Percentiles rank a stretch among this genome's conserved stretches.
Evolutionary conservation across 2,329 filamentous ascomycete genomes (phyloP).

Genomic region (Xylaria arbuscula): DNA sequence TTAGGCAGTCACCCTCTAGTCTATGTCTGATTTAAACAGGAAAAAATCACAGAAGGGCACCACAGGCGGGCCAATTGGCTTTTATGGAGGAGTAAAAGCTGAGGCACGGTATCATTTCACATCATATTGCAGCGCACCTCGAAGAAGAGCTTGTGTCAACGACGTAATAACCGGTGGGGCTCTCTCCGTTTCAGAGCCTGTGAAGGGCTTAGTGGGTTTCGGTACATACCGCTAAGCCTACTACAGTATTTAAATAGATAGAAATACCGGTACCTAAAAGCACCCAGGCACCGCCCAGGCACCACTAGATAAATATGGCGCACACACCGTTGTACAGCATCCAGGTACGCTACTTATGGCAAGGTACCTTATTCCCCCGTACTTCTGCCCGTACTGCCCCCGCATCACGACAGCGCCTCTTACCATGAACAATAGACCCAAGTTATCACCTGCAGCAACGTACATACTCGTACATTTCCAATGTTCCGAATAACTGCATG

Average conservation of each 20-base stretch:
- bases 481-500: too few relatives aligned
- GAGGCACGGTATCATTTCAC: not conserved
- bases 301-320: too few relatives aligned
- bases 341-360: too few relatives aligned
- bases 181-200: not conserved
- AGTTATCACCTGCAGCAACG: too few relatives aligned
- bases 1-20: not conserved
- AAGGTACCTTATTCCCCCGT: not conserved
- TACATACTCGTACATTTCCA: too few relatives aligned
- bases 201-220: not conserved
- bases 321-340: not conserved
- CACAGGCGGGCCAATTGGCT: too few relatives aligned
- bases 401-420: not conserved
- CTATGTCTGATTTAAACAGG: not conserved
- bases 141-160: slow-evolving; percentile 28
- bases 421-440: not conserved
- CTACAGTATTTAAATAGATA: not conserved
- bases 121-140: not conserved
- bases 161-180: slow-evolving; percentile 36
- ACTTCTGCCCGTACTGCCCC: too few relatives aligned
- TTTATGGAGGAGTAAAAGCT: too few relatives aligned
- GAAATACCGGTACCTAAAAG: not conserved
- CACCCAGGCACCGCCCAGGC: too few relatives aligned
- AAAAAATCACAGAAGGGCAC: too few relatives aligned
- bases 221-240: not conserved